These are phyloP conservation scores for Polymyxa betae DNA, from an alignment of 208 protist genomes.

Conservation along the genomic window DNA sequence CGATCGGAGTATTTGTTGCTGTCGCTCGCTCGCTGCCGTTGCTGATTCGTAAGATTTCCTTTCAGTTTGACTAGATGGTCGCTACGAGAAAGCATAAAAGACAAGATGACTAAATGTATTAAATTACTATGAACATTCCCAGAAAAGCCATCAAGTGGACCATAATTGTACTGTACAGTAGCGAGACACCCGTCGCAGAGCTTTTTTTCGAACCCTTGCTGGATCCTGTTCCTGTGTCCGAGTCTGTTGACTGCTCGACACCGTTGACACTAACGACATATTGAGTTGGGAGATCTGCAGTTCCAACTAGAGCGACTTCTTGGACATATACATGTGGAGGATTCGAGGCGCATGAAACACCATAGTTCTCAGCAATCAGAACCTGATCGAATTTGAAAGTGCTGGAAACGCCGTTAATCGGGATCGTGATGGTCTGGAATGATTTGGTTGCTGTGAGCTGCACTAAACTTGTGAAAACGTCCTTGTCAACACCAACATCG, in stretches of 20 bases:
- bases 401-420: background rate
- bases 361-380: slow-evolving; percentile 38
- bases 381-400: slow-evolving; percentile 29
- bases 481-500: background rate
- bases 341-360: background rate
- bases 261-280: background rate
- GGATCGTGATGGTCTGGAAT: background rate
- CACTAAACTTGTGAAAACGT: slow-evolving; percentile 15
- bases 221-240: background rate
- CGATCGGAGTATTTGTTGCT: slow-evolving; percentile 18
- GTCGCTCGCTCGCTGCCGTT: background rate
- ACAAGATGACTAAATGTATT: background rate
- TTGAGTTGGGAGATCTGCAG: background rate
- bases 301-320: background rate
- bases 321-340: background rate
- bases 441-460: background rate
- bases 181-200: background rate
- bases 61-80: background rate
- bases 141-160: background rate
- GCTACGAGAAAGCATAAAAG: background rate
- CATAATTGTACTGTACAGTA: background rate
- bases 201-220: background rate
- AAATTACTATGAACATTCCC: background rate
- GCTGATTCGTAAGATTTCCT: background rate
- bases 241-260: background rate